Evolutionary conservation across 2,329 filamentous ascomycete species (phyloP).

Genomic region (Colletotrichum magnum): DNA sequence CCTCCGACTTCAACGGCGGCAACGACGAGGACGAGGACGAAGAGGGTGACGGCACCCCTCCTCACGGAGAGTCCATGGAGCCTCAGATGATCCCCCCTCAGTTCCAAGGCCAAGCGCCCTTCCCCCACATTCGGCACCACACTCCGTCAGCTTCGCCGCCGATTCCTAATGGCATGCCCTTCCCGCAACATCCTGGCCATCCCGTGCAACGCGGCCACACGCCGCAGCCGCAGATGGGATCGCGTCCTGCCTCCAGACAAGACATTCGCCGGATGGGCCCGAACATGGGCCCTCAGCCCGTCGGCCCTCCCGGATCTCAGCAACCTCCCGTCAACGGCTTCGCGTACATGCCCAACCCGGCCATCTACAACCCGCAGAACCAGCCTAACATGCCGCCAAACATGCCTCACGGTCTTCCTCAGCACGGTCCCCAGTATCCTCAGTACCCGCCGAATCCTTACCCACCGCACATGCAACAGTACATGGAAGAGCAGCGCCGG

Average conservation of each 20-base stretch:
- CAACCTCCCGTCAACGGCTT: conserved; percentile 77
- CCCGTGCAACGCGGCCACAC: conserved; percentile 79
- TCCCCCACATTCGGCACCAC: conserved; percentile 84
- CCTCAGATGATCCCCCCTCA: conserved; percentile 78
- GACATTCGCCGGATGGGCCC: conserved; percentile 82
- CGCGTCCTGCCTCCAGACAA: conserved; percentile 84
- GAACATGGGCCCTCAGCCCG: conserved; percentile 76
- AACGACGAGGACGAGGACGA: conserved; percentile 90
- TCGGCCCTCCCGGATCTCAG: conserved; percentile 68
- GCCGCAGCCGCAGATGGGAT: conserved; percentile 82
- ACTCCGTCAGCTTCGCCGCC: conserved; percentile 92
- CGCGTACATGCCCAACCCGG: conserved; percentile 87
- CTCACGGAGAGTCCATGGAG: conserved; percentile 73
- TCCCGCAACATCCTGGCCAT: conserved; percentile 65
- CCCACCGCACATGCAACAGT: conserved; percentile 72
- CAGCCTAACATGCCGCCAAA: conserved; percentile 57
- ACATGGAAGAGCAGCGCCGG: conserved; percentile 82
- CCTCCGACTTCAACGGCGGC: conserved; percentile 89
- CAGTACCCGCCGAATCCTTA: conserved; percentile 48
- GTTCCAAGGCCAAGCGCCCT: conserved; percentile 77
- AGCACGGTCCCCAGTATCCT: conserved; percentile 53
- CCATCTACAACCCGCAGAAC: conserved; percentile 82
- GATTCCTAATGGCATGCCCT: conserved; percentile 82
- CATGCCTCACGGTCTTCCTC: conserved; percentile 55
- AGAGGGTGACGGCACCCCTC: conserved; percentile 80